Evolutionary conservation across 2,329 filamentous ascomycete species (phyloP).

Genomic region (Periconia macrospinosa): DNA sequence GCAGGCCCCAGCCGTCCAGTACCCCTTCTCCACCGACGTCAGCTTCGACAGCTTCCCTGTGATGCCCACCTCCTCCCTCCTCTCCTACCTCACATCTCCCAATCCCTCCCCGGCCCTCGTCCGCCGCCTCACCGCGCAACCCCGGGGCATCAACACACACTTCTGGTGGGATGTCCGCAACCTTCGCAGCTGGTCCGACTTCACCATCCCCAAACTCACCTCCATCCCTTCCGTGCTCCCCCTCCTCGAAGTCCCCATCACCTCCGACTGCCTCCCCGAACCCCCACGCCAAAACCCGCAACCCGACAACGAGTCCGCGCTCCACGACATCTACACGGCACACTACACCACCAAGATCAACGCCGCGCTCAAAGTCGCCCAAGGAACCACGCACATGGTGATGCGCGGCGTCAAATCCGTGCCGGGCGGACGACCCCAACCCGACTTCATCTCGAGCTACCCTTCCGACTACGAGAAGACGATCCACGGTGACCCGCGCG

Average conservation of each 20-base stretch:
- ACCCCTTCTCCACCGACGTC: slow-evolving; percentile 45
- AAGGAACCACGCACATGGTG: slow-evolving; percentile 63
- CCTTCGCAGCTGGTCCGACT: slow-evolving; percentile 78
- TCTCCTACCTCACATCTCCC: slow-evolving; percentile 74
- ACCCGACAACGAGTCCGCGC: slow-evolving; percentile 76
- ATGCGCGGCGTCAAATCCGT: slow-evolving; percentile 46
- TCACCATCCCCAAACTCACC: slow-evolving; percentile 72
- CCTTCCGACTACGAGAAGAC: slow-evolving; percentile 56
- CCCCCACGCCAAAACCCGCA: slow-evolving; percentile 62
- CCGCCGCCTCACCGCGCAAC: slow-evolving; percentile 72
- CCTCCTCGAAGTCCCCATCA: slow-evolving; percentile 66
- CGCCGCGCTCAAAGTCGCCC: slow-evolving; percentile 75
- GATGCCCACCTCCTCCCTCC: slow-evolving; percentile 65
- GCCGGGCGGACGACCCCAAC: slow-evolving; percentile 56
- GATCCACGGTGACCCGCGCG: slow-evolving; percentile 51
- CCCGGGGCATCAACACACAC: slow-evolving; percentile 71
- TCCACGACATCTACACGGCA: slow-evolving; percentile 73
- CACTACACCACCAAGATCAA: slow-evolving; percentile 89
- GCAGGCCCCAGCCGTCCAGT: slow-evolving; percentile 46
- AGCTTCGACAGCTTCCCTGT: slow-evolving; percentile 43
- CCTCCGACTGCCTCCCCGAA: slow-evolving; percentile 62
- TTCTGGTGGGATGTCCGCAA: slow-evolving; percentile 98
- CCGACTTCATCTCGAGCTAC: slow-evolving; percentile 68
- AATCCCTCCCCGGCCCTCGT: slow-evolving; percentile 85
- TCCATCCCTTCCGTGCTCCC: slow-evolving; percentile 71